Evolutionary conservation across 1,139 yeast genomes (phyloP).

Genomic region (Scheffersomyces quercinus): DNA sequence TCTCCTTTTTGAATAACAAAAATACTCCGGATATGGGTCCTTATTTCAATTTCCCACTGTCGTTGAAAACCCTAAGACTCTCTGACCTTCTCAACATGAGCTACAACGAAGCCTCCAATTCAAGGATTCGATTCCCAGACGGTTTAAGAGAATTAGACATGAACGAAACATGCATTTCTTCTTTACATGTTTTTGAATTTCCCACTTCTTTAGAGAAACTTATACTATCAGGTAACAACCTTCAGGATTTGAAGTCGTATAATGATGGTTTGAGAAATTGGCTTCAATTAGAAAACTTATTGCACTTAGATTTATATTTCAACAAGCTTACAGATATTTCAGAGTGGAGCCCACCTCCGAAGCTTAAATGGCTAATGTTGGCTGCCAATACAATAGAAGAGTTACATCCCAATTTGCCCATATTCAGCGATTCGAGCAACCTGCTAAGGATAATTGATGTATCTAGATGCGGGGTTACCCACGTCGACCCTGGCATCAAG

Average conservation of each 20-base stretch:
- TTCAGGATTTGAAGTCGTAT: slow-evolving; percentile 17
- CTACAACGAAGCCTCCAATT: slow-evolving; percentile 3
- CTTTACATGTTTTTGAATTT: slow-evolving; percentile 23
- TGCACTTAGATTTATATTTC: slow-evolving; percentile 22
- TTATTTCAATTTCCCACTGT: background rate
- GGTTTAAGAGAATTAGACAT: slow-evolving; percentile 18
- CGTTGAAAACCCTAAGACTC: slow-evolving; percentile 15
- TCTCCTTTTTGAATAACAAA: slow-evolving; percentile 8
- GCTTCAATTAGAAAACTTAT: slow-evolving; percentile 22
- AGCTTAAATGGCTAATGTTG: slow-evolving; percentile 10
- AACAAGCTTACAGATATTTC: slow-evolving; percentile 16
- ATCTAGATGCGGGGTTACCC: slow-evolving; percentile 2
- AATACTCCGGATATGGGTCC: slow-evolving; percentile 1
- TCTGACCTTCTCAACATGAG: slow-evolving; percentile 13
- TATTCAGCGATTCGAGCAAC: background rate
- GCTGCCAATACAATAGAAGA: slow-evolving; percentile 9
- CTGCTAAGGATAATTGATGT: slow-evolving; percentile 3
- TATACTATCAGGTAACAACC: slow-evolving; percentile 23
- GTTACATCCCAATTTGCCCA: slow-evolving; percentile 5
- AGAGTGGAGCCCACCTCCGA: slow-evolving; percentile 12
- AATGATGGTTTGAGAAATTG: slow-evolving; percentile 19
- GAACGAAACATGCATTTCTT: slow-evolving; percentile 22
- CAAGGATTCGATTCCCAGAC: slow-evolving; percentile 19
- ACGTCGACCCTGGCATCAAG: slow-evolving; percentile 1
- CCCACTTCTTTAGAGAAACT: slow-evolving; percentile 26